These are phyloP conservation scores for Phlebiopsis gigantea DNA, from an alignment of 768 basidiomycete genomes.

Conservation along the genomic window DNA sequence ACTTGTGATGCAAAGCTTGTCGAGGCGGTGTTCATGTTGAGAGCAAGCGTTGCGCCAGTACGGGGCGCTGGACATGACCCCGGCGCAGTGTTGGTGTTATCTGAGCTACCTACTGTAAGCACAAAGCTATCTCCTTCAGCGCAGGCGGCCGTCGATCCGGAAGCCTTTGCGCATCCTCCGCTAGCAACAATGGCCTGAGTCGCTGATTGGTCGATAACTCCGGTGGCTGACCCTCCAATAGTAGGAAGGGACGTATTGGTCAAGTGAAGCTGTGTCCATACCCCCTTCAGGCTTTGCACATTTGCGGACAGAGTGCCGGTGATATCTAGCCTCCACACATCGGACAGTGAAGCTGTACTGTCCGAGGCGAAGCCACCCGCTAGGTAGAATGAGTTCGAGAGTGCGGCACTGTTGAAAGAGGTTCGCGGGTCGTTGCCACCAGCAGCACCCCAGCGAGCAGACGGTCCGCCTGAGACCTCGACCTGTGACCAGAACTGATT, in stretches of 20 bases:
- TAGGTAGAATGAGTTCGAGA: slow-evolving; percentile 71
- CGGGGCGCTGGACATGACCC: slow-evolving; percentile 62
- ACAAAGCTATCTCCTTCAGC: slow-evolving; percentile 57
- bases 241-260: slow-evolving; percentile 29
- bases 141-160: slow-evolving; percentile 35
- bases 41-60: slow-evolving; percentile 48
- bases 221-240: slow-evolving; percentile 48
- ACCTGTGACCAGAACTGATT: slow-evolving; percentile 76
- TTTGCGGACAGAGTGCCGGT: slow-evolving; percentile 73
- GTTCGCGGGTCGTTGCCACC: slow-evolving; percentile 68
- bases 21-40: slow-evolving; percentile 54
- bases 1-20: slow-evolving; percentile 57
- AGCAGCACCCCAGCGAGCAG: slow-evolving; percentile 63
- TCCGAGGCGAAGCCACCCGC: slow-evolving; percentile 61
- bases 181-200: slow-evolving; percentile 38
- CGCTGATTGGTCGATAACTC: slow-evolving; percentile 39
- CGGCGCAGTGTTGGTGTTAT: slow-evolving; percentile 33
- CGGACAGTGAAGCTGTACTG: slow-evolving; percentile 43
- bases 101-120: slow-evolving; percentile 36
- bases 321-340: slow-evolving; percentile 67
- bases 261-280: slow-evolving; percentile 51
- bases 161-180: slow-evolving; percentile 53
- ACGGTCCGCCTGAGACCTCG: slow-evolving; percentile 45
- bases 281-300: slow-evolving; percentile 46
- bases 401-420: slow-evolving; percentile 38